Percentiles rank a stretch among this genome's conserved stretches.
These are phyloP conservation scores for Tubosaeta brunneosetosa DNA, from an alignment of 768 basidiomycete species.

Conservation along the genomic window DNA sequence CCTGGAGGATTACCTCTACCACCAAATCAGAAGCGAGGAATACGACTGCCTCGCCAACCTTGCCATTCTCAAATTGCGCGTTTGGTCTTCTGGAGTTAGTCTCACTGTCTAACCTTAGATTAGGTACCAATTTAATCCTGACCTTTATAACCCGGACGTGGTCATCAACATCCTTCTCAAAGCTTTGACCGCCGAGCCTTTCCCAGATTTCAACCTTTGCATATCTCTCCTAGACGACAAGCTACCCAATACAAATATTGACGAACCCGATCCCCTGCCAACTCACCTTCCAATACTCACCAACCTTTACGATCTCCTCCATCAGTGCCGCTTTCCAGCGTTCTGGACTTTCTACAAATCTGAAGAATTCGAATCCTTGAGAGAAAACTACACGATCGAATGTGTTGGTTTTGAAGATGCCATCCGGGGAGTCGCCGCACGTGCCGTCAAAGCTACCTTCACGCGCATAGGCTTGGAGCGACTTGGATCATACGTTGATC, in stretches of 20 bases:
- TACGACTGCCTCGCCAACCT: conserved; percentile 96
- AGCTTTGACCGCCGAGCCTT: conserved; percentile 76
- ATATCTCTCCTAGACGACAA: conserved; percentile 88
- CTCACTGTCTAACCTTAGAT: background rate
- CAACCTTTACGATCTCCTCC: conserved; percentile 63
- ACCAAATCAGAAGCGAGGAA: conserved; percentile 85
- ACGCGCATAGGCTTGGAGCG: conserved; percentile 65
- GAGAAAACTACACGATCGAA: conserved; percentile 86
- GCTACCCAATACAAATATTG: conserved; percentile 46
- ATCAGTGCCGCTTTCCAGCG: conserved; percentile 81
- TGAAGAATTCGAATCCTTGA: conserved; percentile 59
- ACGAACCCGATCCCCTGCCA: conserved; percentile 81
- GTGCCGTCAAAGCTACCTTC: conserved; percentile 76
- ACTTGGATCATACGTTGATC: conserved; percentile 65
- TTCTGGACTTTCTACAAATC: conserved; percentile 81
- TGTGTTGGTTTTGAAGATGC: conserved; percentile 78
- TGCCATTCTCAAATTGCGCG: conserved; percentile 88
- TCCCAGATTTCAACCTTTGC: conserved; percentile 93
- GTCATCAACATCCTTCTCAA: conserved; percentile 94
- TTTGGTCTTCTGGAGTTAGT: background rate
- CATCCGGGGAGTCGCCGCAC: conserved; percentile 71
- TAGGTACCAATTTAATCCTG: conserved; percentile 95
- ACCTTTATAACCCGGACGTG: conserved; percentile 88
- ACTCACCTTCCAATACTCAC: conserved; percentile 64
- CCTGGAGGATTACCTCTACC: conserved; percentile 94